A percentile compares a stretch with the other conserved stretches of the same genome.
Conservation (phyloP, 2,329 filamentous ascomycete species). For the Beauveria australis region DNA sequence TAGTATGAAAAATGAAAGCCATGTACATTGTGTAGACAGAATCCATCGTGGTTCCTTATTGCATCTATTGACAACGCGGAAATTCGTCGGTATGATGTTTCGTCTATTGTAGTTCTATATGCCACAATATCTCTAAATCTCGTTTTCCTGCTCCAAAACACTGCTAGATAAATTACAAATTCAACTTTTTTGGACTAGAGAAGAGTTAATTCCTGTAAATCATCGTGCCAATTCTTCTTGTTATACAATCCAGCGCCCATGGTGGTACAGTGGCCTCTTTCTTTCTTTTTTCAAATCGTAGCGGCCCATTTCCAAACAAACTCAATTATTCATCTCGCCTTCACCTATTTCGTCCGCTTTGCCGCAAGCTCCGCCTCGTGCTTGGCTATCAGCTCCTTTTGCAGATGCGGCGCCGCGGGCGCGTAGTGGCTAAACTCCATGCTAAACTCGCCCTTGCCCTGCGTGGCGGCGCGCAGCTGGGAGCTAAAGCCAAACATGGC, state of each 20-base stretch:
- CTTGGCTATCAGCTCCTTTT: slow-evolving; percentile 56
- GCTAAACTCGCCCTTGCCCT: slow-evolving; percentile 96
- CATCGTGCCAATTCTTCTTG: neutral
- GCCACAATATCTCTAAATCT: slow-evolving; percentile 1
- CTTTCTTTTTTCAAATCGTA: too few species aligned
- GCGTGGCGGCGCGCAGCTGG: slow-evolving; percentile 83
- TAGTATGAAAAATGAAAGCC: neutral
- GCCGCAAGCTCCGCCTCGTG: slow-evolving; percentile 50
- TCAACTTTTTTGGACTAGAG: slow-evolving; percentile 1
- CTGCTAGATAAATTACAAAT: slow-evolving; percentile 1
- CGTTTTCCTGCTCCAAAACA: neutral
- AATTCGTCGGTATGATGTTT: neutral
- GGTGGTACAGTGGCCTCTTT: neutral
- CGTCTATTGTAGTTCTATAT: slow-evolving; percentile 6
- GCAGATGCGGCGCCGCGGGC: slow-evolving; percentile 76
- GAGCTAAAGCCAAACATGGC: slow-evolving; percentile 97
- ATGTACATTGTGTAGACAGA: neutral
- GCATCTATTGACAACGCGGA: slow-evolving; percentile 42
- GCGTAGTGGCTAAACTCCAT: slow-evolving; percentile 99
- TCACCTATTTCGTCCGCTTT: slow-evolving; percentile 44
- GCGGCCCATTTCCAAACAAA: neutral
- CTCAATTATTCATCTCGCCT: neutral
- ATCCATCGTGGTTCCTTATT: too few species aligned
- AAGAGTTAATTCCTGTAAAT: slow-evolving; percentile 9
- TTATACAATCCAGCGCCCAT: slow-evolving; percentile 4